phyloP scores from a whole-genome alignment of 2,329 filamentous ascomycete species.

The Cryphonectria naterciae region DNA sequence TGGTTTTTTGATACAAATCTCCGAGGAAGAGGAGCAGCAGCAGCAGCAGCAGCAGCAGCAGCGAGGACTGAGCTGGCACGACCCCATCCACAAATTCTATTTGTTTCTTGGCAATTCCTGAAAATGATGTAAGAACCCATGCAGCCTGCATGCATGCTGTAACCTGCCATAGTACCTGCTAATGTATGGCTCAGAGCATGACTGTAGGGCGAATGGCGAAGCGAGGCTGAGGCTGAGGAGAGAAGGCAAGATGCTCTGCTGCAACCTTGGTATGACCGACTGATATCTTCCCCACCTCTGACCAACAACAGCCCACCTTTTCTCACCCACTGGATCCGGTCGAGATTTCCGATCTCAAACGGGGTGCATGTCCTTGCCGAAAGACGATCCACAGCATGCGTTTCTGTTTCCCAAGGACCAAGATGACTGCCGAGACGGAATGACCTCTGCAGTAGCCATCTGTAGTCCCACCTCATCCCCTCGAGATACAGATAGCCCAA shows the following conservation, averaged over 20 bases:
- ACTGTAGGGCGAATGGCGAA: constrained; percentile 15
- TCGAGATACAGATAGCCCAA: not conserved
- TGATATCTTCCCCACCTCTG: not conserved
- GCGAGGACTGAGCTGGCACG: not conserved
- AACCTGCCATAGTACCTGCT: not conserved
- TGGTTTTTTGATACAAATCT: not conserved
- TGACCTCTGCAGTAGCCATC: not conserved
- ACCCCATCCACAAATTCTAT: not conserved
- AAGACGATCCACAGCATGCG: not conserved
- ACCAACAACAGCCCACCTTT: constrained; percentile 5
- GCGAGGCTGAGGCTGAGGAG: constrained; percentile 24
- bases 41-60: too few species aligned
- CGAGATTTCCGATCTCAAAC: constrained; percentile 1
- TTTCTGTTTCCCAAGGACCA: not conserved
- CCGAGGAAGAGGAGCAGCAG: not conserved
- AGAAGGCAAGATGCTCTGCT: not conserved
- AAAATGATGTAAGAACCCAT: not conserved
- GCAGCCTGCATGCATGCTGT: not conserved
- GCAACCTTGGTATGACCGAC: not conserved
- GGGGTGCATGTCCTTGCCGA: constrained; percentile 3
- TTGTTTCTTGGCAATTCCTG: not conserved
- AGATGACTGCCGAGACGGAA: not conserved
- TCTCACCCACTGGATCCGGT: not conserved
- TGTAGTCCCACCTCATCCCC: not conserved
- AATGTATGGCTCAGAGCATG: not conserved